Conservation (phyloP, 768 basidiomycete genomes). For the Dictyophora rubrovolvata region DNA sequence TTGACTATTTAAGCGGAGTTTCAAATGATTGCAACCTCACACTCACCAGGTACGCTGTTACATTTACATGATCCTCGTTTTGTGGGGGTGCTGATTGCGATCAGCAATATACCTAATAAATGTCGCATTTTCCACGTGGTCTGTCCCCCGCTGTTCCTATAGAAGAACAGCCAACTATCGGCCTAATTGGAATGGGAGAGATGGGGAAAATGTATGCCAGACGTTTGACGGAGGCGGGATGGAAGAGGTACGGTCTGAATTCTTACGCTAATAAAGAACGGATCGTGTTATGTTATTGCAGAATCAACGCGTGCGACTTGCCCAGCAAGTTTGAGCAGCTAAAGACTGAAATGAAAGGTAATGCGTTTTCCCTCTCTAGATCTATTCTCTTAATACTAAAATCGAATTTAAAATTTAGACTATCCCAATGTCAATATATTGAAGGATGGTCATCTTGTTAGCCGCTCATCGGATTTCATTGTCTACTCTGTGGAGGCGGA, state of each 20-base stretch:
- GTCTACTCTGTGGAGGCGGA: slow-evolving; percentile 95
- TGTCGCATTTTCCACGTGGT: slow-evolving; percentile 10
- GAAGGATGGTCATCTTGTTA: slow-evolving; percentile 77
- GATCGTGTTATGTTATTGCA: slow-evolving; percentile 20
- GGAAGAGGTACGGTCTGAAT: slow-evolving; percentile 54
- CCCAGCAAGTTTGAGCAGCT: slow-evolving; percentile 64
- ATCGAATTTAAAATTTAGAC: no score
- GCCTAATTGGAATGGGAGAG: slow-evolving; percentile 93
- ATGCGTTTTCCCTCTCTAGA: no score
- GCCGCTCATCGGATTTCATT: slow-evolving; percentile 85
- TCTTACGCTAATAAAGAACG: background rate
- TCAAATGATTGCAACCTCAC: no score
- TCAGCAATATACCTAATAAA: no score
- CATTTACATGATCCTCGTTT: no score
- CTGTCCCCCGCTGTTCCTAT: slow-evolving; percentile 25
- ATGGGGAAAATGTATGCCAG: slow-evolving; percentile 95
- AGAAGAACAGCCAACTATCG: slow-evolving; percentile 64
- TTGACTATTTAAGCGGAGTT: no score
- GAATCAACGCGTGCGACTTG: slow-evolving; percentile 84
- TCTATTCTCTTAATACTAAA: no score
- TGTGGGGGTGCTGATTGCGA: no score
- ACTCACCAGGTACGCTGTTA: no score
- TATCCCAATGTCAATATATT: slow-evolving; percentile 54
- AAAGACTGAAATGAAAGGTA: slow-evolving; percentile 51
- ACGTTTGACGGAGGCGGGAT: slow-evolving; percentile 67